phyloP scores from a whole-genome alignment of 345 rosid species.

The Syzygium oleosum region DNA sequence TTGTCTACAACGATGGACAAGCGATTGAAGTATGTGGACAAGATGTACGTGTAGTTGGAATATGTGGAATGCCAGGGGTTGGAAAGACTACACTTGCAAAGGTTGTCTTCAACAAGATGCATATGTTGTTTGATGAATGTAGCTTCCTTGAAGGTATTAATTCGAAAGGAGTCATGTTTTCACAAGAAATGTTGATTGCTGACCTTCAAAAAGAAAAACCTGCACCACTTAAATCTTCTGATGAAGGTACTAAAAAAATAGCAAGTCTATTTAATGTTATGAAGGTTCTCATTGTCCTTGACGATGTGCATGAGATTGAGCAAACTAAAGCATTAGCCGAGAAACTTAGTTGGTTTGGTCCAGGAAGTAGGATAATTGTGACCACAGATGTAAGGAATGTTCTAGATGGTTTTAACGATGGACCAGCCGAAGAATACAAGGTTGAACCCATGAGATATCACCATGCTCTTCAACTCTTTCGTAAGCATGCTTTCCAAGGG shows the following conservation, averaged over 20 bases:
- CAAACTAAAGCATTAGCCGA: neutral
- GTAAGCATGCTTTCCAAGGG: neutral
- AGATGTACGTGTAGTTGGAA: conserved; percentile 2
- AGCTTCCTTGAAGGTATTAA: neutral
- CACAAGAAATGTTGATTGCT: neutral
- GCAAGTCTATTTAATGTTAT: neutral
- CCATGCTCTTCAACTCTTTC: conserved; percentile 1
- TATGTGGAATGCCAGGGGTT: conserved; percentile 10
- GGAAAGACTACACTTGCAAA: conserved; percentile 15
- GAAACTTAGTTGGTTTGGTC: neutral
- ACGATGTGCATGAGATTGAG: neutral
- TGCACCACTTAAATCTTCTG: neutral
- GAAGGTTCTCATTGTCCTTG: conserved; percentile 4
- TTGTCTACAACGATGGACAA: neutral
- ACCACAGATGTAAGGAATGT: neutral
- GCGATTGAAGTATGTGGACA: neutral
- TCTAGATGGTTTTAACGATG: neutral
- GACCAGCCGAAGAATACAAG: neutral
- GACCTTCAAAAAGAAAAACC: neutral
- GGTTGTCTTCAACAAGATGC: neutral
- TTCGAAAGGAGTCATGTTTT: neutral
- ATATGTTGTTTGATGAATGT: neutral
- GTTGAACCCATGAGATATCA: neutral
- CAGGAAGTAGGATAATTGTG: neutral
- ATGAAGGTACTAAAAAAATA: neutral